A percentile compares a stretch with the other conserved stretches of the same genome.
Evolutionary conservation across 371 early-diverging fungal species (phyloP).

Genomic region (Apophysomyces trapeziformis): DNA sequence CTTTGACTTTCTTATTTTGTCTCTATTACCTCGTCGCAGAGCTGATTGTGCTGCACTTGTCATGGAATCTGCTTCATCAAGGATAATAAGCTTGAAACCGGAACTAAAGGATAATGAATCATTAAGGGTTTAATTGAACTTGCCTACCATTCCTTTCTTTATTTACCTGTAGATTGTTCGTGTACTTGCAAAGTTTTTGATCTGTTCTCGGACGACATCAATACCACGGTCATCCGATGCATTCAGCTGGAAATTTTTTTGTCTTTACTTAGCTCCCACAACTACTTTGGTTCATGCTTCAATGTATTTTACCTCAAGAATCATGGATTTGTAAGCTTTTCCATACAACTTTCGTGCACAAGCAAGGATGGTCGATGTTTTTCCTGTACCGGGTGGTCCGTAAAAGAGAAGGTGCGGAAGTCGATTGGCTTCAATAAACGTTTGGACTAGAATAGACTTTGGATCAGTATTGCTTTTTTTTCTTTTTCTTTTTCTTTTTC

Average conservation of each 20-base stretch:
- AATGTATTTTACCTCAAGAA: conserved; percentile 73
- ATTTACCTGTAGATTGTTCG: conserved; percentile 76
- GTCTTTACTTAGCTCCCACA: neutral
- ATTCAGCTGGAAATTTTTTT: conserved; percentile 71
- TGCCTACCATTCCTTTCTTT: conserved; percentile 8
- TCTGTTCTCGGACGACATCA: conserved; percentile 98
- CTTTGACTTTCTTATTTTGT: neutral
- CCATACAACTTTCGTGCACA: conserved; percentile 89
- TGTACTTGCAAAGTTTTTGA: conserved; percentile 97
- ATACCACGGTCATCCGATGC: conserved; percentile 99
- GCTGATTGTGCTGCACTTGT: conserved; percentile 97
- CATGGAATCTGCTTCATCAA: conserved; percentile 99
- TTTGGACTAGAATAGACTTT: conserved; percentile 59
- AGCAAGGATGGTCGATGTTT: conserved; percentile 96
- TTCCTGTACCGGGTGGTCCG: conserved; percentile 99
- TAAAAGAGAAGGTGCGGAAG: conserved; percentile 99
- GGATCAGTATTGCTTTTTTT: neutral
- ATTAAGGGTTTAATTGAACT: neutral
- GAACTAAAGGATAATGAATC: conserved; percentile 40
- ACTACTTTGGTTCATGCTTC: neutral
- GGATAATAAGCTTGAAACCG: conserved; percentile 93
- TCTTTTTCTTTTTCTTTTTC: neutral
- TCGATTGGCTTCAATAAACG: conserved; percentile 85
- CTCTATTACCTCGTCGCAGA: conserved; percentile 81
- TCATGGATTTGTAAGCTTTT: conserved; percentile 79